phyloP scores from a whole-genome alignment of 1,284 basidiomycete genomes.

The Athelia psychrophila region DNA sequence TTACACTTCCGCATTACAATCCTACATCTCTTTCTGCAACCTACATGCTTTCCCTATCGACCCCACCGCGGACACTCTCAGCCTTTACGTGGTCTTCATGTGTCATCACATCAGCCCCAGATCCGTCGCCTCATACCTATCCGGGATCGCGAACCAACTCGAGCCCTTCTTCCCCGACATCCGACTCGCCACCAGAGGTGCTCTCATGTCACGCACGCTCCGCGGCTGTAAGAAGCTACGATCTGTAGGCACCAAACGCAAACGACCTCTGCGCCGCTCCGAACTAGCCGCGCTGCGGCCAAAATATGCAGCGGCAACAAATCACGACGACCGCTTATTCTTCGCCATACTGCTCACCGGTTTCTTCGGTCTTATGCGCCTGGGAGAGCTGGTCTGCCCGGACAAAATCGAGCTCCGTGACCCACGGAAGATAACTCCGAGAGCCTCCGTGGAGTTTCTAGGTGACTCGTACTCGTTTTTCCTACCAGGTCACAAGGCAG shows the following conservation, averaged over 20 bases:
- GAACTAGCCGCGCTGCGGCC: conserved; percentile 11
- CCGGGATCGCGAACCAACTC: conserved; percentile 23
- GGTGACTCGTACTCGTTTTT: conserved; percentile 11
- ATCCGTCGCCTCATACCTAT: conserved; percentile 24
- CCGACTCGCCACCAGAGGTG: not conserved
- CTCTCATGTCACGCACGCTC: conserved; percentile 18
- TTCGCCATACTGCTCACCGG: conserved; percentile 19
- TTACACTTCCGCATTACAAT: conserved; percentile 24
- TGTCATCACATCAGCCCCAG: conserved; percentile 17
- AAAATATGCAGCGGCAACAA: not conserved
- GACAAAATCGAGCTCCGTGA: conserved; percentile 14
- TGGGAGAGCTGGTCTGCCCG: conserved; percentile 26
- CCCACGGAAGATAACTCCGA: conserved; percentile 17
- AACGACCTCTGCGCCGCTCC: conserved; percentile 7
- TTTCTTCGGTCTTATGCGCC: conserved; percentile 26
- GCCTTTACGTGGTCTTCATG: conserved; percentile 24
- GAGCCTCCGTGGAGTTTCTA: conserved; percentile 10
- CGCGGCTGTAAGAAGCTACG: conserved; percentile 13
- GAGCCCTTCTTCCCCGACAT: conserved; percentile 21
- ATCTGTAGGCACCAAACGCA: conserved; percentile 1
- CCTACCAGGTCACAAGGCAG: conserved; percentile 29
- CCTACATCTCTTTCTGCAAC: conserved; percentile 25
- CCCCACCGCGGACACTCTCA: conserved; percentile 26
- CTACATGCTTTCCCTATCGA: conserved; percentile 25
- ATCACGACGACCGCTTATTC: conserved; percentile 30